Evolutionary conservation across 108 stramenopile species (phyloP), one percentile per base, ranked within the genome.

Genomic region (Conticribra guillardii): DNA sequence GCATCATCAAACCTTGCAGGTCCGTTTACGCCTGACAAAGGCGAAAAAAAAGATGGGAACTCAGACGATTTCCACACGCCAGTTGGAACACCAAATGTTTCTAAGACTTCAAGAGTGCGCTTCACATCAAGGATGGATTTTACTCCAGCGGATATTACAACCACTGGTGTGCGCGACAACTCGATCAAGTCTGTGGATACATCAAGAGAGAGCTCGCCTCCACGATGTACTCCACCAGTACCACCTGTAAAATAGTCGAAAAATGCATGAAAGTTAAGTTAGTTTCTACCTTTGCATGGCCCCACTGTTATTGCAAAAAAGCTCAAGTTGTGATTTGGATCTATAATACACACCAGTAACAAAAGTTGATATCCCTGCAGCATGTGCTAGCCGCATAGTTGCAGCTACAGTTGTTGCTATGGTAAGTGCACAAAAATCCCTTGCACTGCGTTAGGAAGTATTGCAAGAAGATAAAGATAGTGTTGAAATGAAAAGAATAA

Each of bases 31-130:
- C 89, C 88, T 1, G 88, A 90, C 11, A 64, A 24, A 0, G 92
- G 92, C n/a, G 95, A 96, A 76, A 99, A 98, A 67, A 99, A 99
- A 5, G 97, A 97, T 14, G 99, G 97, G 71, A 99, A 99, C 29
- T 95, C 91, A 62, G 94, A 84, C 1, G 85, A 77, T 68, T 82
- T 64, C 85, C 81, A 96, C 0, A 85, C 79, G 8, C 88, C 79
- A 3, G 94, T 86, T 8, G 97, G 92, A 2, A 99, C 98, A 28
- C 94, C 89, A 54, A 92, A 79, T 8, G 98, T 98, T 80, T 99
- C 99, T 53, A 99, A 75, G n/a, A 92, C 91, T 87, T 99, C 98
- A 23, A 99, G 77, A 0, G 99, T 99, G 7, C 91, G 68, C 5
- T 69, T 69, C 23, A 99, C 92, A 76, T 99, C 99, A 44, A 99